Base-by-base conservation (phyloP, 2,329 filamentous ascomycete species). In the Talaromyces marneffei region DNA sequence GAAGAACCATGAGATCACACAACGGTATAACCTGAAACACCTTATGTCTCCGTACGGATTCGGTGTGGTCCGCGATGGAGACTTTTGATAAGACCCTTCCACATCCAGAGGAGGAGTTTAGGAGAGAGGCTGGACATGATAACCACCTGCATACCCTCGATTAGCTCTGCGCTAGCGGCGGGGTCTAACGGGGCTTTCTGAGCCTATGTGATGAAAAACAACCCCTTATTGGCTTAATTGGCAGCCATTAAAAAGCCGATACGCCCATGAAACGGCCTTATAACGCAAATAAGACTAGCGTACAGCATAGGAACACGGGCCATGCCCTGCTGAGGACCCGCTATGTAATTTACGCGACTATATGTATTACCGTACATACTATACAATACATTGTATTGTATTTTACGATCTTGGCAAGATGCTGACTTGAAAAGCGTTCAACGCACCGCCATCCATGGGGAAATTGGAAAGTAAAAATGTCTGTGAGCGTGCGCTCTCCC, bases 221-320 rank as follows among this genome's bases (percentile, higher is more conserved):
- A n/a, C n/a, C n/a, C n/a, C 14, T 48, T 9, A 6, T 4, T 10
- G 9, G 18, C 9, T 25, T 48, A 18, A 46, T 35, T 48, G 40
- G 40, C 25, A 20, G 55, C 5, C 27, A 23, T 6, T 14, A 16
- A 29, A 57, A 31, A 40, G 35, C 53, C 14, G 20, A 20, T 12
- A 56, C 9, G 37, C 25, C n/a, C 18, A 4, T 35, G 29, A 58
- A 59, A 53, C 57, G 57, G 57, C 57, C 35, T 42, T 59, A 44
- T 52, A 31, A 31, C 57, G 9, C 5, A 18, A 59, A 35, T 25
- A 59, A 12, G 46, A 42, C 57, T 59, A 59, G 57, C 35, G 46
- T 8, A 23, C 20, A 5, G 25, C n/a, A 33, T 35, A 20, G 33
- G 44, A 42, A 53, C 44, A 59, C 57, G 57, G 48, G 57, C 46